Evolutionary conservation across 305 asterid genomes (phyloP), one percentile per base, ranked within the genome.

Genomic region (Plantago rigida): DNA sequence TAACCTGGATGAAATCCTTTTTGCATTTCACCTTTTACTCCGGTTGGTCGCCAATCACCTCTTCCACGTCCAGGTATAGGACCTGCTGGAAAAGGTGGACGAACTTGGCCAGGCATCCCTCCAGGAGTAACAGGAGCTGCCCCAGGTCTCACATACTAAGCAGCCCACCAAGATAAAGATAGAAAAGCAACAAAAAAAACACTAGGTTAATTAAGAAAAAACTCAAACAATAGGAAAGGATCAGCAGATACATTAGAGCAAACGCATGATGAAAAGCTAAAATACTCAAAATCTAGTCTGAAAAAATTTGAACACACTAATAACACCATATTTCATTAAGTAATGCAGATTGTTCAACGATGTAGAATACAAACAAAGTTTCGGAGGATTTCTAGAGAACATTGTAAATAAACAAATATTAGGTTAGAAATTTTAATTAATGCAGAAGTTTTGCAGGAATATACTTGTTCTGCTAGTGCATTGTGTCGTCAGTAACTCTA

Each of bases 131-230:
- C 68, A 46, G 83, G 65, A 74, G 80, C 75, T 59, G 79, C 73
- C 64, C 84, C 90, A 71, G 96, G 95, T 78, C 99, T 89, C 83
- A 93, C 97, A 78, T 93, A 93, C 99, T 93, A 73, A 68, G 78
- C 56, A 69, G 75, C 68, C 72, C 66, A 47, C 51, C 72, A 64
- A 68, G 56, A 24, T 39, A 69, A 69, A 46, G 56, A 60, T 59
- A 19, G 31, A 39, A 47, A 17, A 31, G 14, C 36, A 60, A 57
- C 19, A 59, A 62, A 50, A 31, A 29, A 56, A 63, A 53, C 28
- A 56, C 41, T 42, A 61, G 46, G 46, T 68, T 55, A 65, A 63
- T 56, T 63, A 13, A 50, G 59, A 28, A 2, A 62, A 50, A 64
- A 46, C 36, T 65, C 59, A 67, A 62, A 39, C 47, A 56, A 4